These are phyloP conservation scores for Candolleomyces aberdarensis DNA, from an alignment of 768 basidiomycete genomes.

Conservation along the genomic window DNA sequence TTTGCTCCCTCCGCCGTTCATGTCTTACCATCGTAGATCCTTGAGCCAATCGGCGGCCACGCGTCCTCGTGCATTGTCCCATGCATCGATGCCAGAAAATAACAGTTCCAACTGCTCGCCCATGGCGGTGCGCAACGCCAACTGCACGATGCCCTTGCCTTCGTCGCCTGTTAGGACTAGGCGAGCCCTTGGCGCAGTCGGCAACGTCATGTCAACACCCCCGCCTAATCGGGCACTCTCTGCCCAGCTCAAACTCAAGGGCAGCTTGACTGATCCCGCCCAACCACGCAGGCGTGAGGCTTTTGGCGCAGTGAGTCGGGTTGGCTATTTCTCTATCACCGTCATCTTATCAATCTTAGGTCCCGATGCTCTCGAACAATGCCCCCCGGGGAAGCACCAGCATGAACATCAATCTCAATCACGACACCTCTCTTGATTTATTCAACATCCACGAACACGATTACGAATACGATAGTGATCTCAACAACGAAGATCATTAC, in stretches of 20 bases:
- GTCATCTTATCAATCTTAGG: slow-evolving; percentile 19
- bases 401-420: slow-evolving; percentile 33
- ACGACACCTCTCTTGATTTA: slow-evolving; percentile 50
- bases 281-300: slow-evolving; percentile 45
- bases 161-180: slow-evolving; percentile 34
- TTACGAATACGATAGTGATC: slow-evolving; percentile 38
- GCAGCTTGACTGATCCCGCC: slow-evolving; percentile 71
- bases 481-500: slow-evolving; percentile 33
- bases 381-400: slow-evolving; percentile 21
- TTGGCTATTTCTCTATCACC: slow-evolving; percentile 17
- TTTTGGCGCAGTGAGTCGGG: slow-evolving; percentile 34
- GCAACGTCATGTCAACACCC: slow-evolving; percentile 54
- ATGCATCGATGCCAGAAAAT: slow-evolving; percentile 34
- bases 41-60: slow-evolving; percentile 26
- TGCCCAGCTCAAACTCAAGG: slow-evolving; percentile 59
- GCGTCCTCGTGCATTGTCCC: slow-evolving; percentile 58
- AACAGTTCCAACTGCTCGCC: slow-evolving; percentile 25
- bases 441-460: slow-evolving; percentile 78
- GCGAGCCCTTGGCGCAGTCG: slow-evolving; percentile 22
- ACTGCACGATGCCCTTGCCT: slow-evolving; percentile 23
- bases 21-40: slow-evolving; percentile 28
- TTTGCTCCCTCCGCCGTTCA: slow-evolving; percentile 56
- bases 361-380: slow-evolving; percentile 30
- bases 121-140: slow-evolving; percentile 24
- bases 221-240: slow-evolving; percentile 60